phyloP scores from a whole-genome alignment of 345 rosid species.

The Pistacia vera region DNA sequence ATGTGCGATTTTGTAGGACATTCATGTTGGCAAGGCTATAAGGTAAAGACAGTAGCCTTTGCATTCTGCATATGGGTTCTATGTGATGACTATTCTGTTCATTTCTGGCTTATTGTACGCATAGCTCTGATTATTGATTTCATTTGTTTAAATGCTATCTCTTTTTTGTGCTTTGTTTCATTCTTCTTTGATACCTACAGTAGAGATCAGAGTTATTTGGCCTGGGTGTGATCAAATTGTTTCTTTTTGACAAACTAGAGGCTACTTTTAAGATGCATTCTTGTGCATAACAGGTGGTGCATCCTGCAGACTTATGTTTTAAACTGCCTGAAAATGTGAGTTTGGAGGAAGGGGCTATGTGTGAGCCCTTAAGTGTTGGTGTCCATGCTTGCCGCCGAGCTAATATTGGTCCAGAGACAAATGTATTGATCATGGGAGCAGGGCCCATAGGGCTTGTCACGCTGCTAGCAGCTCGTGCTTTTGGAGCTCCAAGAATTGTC shows the following conservation, averaged over 20 bases:
- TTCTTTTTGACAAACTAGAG: not conserved
- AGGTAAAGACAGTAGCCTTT: not conserved
- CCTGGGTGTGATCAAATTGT: constrained; percentile 2
- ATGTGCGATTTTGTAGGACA: not conserved
- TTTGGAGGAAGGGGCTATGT: constrained; percentile 97
- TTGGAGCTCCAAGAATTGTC: constrained; percentile 78
- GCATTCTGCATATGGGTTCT: no score
- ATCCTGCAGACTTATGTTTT: constrained; percentile 88
- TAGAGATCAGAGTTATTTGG: no score
- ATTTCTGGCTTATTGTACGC: not conserved
- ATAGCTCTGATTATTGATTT: not conserved
- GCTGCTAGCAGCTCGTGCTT: constrained; percentile 86
- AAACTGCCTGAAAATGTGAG: constrained; percentile 88
- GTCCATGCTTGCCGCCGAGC: constrained; percentile 96
- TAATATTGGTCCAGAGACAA: constrained; percentile 68
- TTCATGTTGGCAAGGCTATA: not conserved
- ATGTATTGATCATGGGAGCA: constrained; percentile 74
- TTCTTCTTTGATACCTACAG: no score
- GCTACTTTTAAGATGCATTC: not conserved
- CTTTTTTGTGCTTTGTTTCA: no score
- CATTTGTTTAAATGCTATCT: not conserved
- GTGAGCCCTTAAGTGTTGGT: constrained; percentile 93
- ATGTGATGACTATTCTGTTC: not conserved
- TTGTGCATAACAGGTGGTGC: constrained; percentile 62
- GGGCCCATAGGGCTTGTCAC: constrained; percentile 98